Conservation (phyloP, 257 asterid species). For the Gardenia jasminoides region DNA sequence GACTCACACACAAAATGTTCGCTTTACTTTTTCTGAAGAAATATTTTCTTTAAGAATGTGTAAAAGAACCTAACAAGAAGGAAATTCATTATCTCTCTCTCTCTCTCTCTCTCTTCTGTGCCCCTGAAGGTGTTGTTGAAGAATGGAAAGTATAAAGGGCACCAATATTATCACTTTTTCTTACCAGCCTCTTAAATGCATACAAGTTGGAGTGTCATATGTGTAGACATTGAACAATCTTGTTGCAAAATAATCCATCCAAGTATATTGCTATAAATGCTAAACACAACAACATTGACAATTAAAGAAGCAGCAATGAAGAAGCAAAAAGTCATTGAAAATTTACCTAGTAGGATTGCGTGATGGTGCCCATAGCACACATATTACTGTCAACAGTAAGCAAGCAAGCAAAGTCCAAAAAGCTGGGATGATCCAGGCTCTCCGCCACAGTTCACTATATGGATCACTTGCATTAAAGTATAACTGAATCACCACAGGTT, state of each 20-base stretch:
- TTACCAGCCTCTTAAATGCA: too few relatives aligned
- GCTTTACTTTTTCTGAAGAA: background rate
- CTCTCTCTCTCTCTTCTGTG: background rate
- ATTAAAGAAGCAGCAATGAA: background rate
- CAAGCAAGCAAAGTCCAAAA: slow-evolving; percentile 89
- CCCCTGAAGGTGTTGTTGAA: background rate
- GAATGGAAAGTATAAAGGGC: background rate
- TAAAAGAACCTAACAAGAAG: background rate
- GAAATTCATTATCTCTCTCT: background rate
- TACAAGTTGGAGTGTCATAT: too few relatives aligned
- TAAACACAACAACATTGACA: background rate
- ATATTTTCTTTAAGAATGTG: background rate
- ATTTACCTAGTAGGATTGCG: slow-evolving; percentile 85
- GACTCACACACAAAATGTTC: background rate
- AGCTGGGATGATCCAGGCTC: slow-evolving; percentile 95
- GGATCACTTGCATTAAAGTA: slow-evolving; percentile 98
- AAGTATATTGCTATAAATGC: background rate
- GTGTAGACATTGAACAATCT: background rate
- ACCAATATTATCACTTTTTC: background rate
- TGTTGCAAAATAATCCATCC: background rate
- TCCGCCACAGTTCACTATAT: slow-evolving; percentile 79
- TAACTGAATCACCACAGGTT: slow-evolving; percentile 50
- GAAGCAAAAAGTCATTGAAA: background rate
- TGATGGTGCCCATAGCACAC: slow-evolving; percentile 91
- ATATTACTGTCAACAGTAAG: slow-evolving; percentile 65